These are phyloP conservation scores for Coemansia furcata DNA, from an alignment of 192 early-diverging fungal species.

Conservation along the genomic window DNA sequence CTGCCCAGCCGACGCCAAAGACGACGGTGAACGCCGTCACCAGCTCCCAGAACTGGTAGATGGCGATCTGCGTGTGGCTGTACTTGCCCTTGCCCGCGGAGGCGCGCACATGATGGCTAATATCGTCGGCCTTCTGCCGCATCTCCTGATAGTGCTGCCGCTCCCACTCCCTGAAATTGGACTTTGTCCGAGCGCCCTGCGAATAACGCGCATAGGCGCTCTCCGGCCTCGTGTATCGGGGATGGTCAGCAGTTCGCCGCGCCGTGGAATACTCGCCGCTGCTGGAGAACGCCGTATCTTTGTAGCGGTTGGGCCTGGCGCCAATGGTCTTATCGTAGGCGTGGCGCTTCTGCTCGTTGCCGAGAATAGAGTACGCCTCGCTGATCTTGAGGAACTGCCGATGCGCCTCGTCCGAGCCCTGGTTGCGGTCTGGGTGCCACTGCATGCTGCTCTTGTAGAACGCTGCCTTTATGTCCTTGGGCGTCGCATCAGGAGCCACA, in stretches of 20 bases:
- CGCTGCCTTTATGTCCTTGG: conserved; percentile 42
- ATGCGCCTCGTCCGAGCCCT: conserved; percentile 64
- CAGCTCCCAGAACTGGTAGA: conserved; percentile 40
- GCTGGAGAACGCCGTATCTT: conserved; percentile 43
- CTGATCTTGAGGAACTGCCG: conserved; percentile 73
- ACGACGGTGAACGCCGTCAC: conserved; percentile 21
- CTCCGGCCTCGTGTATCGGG: conserved; percentile 22
- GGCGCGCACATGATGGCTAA: conserved; percentile 17
- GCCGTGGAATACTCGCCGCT: conserved; percentile 43
- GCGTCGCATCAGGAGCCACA: conserved; percentile 18
- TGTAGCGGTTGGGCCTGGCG: conserved; percentile 17
- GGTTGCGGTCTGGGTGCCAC: conserved; percentile 83
- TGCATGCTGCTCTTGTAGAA: conserved; percentile 58
- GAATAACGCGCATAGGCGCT: conserved; percentile 22
- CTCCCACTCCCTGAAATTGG: conserved; percentile 55
- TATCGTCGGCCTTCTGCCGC: conserved; percentile 25
- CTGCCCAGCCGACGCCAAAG: conserved; percentile 40
- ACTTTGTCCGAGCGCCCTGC: conserved; percentile 5
- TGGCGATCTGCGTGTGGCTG: conserved; percentile 25
- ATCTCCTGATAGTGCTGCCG: conserved; percentile 41
- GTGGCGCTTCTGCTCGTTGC: conserved; percentile 66
- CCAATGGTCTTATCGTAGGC: conserved; percentile 69
- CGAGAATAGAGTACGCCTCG: conserved; percentile 82
- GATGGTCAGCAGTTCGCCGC: neutral
- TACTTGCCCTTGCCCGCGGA: conserved; percentile 15